Evolutionary conservation across 441 rosid genomes (phyloP).

Genomic region (Iberis amara): DNA sequence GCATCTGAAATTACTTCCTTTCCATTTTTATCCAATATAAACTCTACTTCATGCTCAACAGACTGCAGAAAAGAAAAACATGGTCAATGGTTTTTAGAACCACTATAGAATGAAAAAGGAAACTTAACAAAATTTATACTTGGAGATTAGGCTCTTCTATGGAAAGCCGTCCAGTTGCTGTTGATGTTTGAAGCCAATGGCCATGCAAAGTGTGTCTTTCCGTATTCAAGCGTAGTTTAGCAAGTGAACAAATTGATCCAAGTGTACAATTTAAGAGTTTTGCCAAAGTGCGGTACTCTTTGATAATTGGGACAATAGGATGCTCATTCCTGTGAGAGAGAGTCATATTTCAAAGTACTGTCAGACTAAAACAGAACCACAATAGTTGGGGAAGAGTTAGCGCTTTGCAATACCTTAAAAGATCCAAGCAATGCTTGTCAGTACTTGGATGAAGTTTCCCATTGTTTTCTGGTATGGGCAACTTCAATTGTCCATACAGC

Average conservation of each 20-base stretch:
- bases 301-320: constrained; percentile 81
- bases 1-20: constrained; percentile 38
- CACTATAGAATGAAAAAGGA: constrained; percentile 15
- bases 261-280: constrained; percentile 85
- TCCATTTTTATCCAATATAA: constrained; percentile 41
- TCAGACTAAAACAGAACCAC: constrained; percentile 15
- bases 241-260: constrained; percentile 83
- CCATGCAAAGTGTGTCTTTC: constrained; percentile 83
- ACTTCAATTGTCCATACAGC: constrained; percentile 71
- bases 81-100: constrained; percentile 13
- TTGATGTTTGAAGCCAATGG: constrained; percentile 96
- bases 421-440: constrained; percentile 83
- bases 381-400: constrained; percentile 7
- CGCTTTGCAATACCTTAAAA: constrained; percentile 56
- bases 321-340: constrained; percentile 78
- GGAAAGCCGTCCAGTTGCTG: constrained; percentile 95
- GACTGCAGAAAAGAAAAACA: constrained; percentile 56
- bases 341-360: constrained; percentile 27
- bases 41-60: constrained; percentile 87
- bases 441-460: constrained; percentile 94
- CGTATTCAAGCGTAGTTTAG: constrained; percentile 60
- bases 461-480: constrained; percentile 68
- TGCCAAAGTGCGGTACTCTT: constrained; percentile 87
- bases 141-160: constrained; percentile 96
- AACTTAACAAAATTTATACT: constrained; percentile 40